These are phyloP conservation scores for Blastobotrys malaysiensis DNA, from an alignment of 1,139 yeast species.

Conservation along the genomic window DNA sequence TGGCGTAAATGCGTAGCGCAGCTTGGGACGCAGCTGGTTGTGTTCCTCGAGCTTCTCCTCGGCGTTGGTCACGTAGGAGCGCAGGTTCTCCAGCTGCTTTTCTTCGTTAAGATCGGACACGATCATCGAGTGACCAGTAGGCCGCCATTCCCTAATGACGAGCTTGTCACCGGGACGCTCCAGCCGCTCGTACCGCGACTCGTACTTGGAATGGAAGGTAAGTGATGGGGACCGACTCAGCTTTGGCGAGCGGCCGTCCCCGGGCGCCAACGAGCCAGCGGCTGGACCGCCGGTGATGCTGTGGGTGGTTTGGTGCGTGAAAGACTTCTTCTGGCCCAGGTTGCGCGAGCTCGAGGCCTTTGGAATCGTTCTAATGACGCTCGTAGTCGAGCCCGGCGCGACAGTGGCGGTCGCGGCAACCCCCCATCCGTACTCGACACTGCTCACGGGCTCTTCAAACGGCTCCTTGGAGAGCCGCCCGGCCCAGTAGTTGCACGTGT, in stretches of 20 bases:
- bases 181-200: conserved; percentile 82
- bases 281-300: not conserved
- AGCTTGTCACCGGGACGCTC: conserved; percentile 39
- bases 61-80: conserved; percentile 24
- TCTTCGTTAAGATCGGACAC: conserved; percentile 30
- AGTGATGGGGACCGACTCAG: not conserved
- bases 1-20: conserved; percentile 25
- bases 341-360: not conserved
- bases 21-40: conserved; percentile 22
- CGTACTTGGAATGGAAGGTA: not conserved
- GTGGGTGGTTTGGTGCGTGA: not conserved
- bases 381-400: not conserved
- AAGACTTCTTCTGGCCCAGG: not conserved
- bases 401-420: conserved; percentile 5
- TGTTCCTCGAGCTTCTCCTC: conserved; percentile 30
- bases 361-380: conserved; percentile 1
- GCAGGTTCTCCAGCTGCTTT: conserved; percentile 26
- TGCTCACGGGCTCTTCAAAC: conserved; percentile 53
- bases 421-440: conserved; percentile 81
- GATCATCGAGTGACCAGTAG: conserved; percentile 30
- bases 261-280: not conserved
- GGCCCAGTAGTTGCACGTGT: conserved; percentile 88
- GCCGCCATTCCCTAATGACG: conserved; percentile 30
- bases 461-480: conserved; percentile 80
- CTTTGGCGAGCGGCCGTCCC: not conserved